phyloP scores from a whole-genome alignment of 2,329 filamentous ascomycete genomes.

The Arthrinium phaeospermum region DNA sequence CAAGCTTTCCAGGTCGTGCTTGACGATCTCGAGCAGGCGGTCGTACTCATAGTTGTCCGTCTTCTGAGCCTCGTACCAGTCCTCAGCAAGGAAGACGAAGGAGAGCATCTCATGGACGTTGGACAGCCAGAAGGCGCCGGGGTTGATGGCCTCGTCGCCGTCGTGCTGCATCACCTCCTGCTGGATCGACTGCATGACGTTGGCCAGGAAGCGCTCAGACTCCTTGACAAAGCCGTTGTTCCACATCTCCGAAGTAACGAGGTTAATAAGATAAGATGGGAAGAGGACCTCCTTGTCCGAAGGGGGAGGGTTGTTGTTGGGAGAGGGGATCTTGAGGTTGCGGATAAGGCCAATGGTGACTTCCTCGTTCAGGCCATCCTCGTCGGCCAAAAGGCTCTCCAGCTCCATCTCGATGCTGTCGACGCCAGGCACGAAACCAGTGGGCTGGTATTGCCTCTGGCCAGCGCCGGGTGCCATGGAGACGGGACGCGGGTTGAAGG shows the following conservation, averaged over 20 bases:
- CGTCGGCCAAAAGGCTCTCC: conserved; percentile 90
- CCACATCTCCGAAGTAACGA: conserved; percentile 99
- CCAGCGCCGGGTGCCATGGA: conserved; percentile 83
- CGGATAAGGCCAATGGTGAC: conserved; percentile 95
- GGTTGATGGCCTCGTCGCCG: conserved; percentile 95
- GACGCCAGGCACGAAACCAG: conserved; percentile 78
- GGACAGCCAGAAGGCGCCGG: conserved; percentile 97
- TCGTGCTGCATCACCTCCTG: conserved; percentile 99
- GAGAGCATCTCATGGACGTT: conserved; percentile 99
- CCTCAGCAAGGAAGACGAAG: conserved; percentile 97
- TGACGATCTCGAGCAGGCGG: conserved; percentile 95
- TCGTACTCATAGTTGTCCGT: conserved; percentile 99
- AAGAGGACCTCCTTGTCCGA: conserved; percentile 99
- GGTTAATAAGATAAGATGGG: conserved; percentile 97
- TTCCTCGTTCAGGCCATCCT: conserved; percentile 95
- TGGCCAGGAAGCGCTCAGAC: conserved; percentile 96
- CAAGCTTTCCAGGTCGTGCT: conserved; percentile 96
- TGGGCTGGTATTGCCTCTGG: conserved; percentile 73
- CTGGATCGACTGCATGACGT: conserved; percentile 99
- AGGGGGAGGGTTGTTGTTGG: conserved; percentile 83
- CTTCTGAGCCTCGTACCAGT: conserved; percentile 99
- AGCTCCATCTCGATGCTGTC: conserved; percentile 96
- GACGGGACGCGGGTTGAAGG: conserved; percentile 92
- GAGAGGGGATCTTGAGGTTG: conserved; percentile 94
- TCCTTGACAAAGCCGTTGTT: conserved; percentile 99